phyloP scores from a whole-genome alignment of 2,329 filamentous ascomycete genomes.

The Trichophyton simii region DNA sequence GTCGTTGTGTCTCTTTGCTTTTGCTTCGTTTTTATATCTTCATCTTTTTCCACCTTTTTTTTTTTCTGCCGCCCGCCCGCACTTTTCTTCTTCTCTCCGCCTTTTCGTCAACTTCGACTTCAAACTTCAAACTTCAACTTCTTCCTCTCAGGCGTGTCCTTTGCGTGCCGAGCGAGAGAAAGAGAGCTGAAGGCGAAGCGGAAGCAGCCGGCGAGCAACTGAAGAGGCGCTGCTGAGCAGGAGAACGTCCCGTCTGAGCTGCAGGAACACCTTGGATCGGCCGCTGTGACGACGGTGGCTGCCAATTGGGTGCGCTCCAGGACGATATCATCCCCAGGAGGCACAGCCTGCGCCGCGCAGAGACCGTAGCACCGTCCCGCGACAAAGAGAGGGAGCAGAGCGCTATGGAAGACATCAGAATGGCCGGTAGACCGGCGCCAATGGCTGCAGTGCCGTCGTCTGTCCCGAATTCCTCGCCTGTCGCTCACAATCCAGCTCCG shows the following conservation, averaged over 20 bases:
- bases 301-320: not conserved
- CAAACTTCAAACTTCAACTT: not conserved
- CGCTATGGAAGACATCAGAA: slow-evolving; percentile 9
- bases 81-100: slow-evolving; percentile 7
- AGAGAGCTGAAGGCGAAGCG: not conserved
- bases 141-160: not conserved
- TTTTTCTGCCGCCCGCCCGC: not conserved
- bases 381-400: not conserved
- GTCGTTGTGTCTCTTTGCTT: no score
- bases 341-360: not conserved
- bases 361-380: not conserved
- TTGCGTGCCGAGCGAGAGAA: not conserved
- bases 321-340: not conserved
- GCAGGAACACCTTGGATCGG: slow-evolving; percentile 1
- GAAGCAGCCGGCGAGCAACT: not conserved
- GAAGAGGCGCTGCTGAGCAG: not conserved
- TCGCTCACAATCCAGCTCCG: not conserved
- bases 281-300: slow-evolving; percentile 2
- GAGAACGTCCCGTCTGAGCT: not conserved
- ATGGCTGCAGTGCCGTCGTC: slow-evolving; percentile 4
- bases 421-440: slow-evolving; percentile 6
- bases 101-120: not conserved
- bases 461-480: not conserved
- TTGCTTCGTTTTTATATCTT: not conserved
- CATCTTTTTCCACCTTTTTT: not conserved